A percentile compares a stretch with the other conserved stretches of the same genome.
Evolutionary conservation across 805 yeast genomes (phyloP).

Genomic region (Priceomyces medius): DNA sequence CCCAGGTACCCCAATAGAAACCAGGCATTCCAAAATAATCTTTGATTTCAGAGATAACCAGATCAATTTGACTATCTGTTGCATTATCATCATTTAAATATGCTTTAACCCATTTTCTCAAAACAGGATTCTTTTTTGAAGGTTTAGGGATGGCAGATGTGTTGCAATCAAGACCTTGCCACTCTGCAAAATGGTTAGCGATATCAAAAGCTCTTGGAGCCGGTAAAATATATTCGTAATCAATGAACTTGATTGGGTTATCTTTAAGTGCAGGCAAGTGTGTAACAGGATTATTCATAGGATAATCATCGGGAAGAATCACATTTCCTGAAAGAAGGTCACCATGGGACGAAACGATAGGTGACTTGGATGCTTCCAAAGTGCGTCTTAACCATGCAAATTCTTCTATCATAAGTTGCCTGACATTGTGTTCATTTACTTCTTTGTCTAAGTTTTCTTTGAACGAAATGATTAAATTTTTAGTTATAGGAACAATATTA

Average conservation of each 20-base stretch:
- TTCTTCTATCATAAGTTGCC: constrained; percentile 47
- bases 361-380: constrained; percentile 43
- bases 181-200: constrained; percentile 72
- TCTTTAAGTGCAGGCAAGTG: constrained; percentile 18
- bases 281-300: constrained; percentile 7
- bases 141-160: constrained; percentile 58
- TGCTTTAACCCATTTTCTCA: constrained; percentile 58
- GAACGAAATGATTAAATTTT: constrained; percentile 37
- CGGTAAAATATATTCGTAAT: constrained; percentile 70
- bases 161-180: constrained; percentile 82
- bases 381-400: constrained; percentile 51
- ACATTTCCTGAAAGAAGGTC: constrained; percentile 75
- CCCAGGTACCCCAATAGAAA: constrained; percentile 84
- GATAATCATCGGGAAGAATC: constrained; percentile 48
- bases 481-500: constrained; percentile 53
- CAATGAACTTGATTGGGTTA: constrained; percentile 58
- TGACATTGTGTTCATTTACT: constrained; percentile 24
- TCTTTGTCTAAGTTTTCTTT: constrained; percentile 25
- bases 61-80: constrained; percentile 32
- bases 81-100: constrained; percentile 45
- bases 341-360: constrained; percentile 64
- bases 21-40: constrained; percentile 78
- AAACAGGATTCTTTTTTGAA: constrained; percentile 34
- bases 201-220: constrained; percentile 75
- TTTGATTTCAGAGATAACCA: constrained; percentile 54